Evolutionary conservation across 1,139 yeast species (phyloP).

Genomic region (Yamadazyma sp.): DNA sequence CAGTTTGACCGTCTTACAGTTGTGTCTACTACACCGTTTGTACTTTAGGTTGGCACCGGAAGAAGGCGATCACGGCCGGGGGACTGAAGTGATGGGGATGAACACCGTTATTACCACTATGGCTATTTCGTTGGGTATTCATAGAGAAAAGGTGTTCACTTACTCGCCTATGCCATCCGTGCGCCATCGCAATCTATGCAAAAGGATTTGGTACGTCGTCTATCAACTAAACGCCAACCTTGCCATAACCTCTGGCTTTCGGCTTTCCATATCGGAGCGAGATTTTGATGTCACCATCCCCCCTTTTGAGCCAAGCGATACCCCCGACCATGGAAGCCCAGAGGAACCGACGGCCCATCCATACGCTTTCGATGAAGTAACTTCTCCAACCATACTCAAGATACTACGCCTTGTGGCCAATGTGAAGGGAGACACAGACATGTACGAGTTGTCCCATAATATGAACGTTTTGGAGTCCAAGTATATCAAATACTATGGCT

Average conservation of each 20-base stretch:
- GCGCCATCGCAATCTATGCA: slow-evolving; percentile 28
- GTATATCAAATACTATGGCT: background rate
- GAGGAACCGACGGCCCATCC: slow-evolving; percentile 19
- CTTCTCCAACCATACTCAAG: background rate
- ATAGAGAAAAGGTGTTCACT: slow-evolving; percentile 42
- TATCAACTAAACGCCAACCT: slow-evolving; percentile 18
- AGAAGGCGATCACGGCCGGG: slow-evolving; percentile 49
- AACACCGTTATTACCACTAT: slow-evolving; percentile 39
- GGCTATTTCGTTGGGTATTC: slow-evolving; percentile 46
- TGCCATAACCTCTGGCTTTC: slow-evolving; percentile 25
- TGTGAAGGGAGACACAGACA: slow-evolving; percentile 20
- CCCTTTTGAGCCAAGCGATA: slow-evolving; percentile 8
- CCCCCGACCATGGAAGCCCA: slow-evolving; percentile 22
- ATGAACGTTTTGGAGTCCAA: slow-evolving; percentile 29
- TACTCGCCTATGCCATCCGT: slow-evolving; percentile 19
- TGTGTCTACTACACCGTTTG: slow-evolving; percentile 37
- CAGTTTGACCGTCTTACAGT: slow-evolving; percentile 51
- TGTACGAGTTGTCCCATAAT: slow-evolving; percentile 21
- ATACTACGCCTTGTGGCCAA: slow-evolving; percentile 15
- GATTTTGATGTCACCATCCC: slow-evolving; percentile 21
- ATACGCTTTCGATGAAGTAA: slow-evolving; percentile 1
- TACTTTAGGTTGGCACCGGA: slow-evolving; percentile 49
- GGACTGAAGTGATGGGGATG: slow-evolving; percentile 44
- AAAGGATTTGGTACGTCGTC: slow-evolving; percentile 37
- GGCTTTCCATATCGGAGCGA: slow-evolving; percentile 12